These are phyloP conservation scores for Silybum marianum DNA, from an alignment of 129 eudicot genomes.

Conservation along the genomic window DNA sequence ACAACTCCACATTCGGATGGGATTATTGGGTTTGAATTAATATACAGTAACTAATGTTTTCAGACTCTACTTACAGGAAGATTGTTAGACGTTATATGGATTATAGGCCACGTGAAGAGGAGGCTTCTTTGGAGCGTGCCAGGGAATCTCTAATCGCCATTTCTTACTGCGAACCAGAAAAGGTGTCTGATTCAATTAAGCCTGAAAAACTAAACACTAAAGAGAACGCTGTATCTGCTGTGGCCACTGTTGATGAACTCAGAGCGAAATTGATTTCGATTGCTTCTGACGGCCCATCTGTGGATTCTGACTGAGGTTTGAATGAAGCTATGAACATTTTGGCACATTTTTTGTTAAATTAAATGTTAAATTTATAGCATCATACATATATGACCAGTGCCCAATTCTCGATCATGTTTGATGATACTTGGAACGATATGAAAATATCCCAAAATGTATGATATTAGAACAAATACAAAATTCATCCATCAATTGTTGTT, in stretches of 20 bases:
- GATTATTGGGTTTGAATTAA: not conserved
- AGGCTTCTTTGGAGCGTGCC: constrained; percentile 8
- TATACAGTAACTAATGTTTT: not conserved
- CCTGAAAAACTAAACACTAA: not conserved
- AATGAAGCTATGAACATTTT: not conserved
- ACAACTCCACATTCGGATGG: too few relatives aligned
- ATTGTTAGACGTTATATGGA: not conserved
- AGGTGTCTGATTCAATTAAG: not conserved
- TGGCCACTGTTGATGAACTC: not conserved
- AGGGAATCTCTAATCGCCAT: constrained; percentile 7
- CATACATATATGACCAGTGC: not conserved
- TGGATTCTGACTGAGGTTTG: not conserved
- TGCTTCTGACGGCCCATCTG: constrained; percentile 9
- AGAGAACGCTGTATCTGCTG: not conserved
- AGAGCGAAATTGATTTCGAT: not conserved
- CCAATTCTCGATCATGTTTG: constrained; percentile 2
- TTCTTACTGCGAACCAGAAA: not conserved
- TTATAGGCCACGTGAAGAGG: constrained; percentile 1
- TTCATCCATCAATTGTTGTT: not conserved
- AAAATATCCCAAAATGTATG: not conserved
- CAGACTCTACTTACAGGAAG: constrained; percentile 5
- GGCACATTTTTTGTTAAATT: not conserved
- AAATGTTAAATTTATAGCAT: not conserved
- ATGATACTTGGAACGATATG: not conserved
- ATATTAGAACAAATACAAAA: not conserved